A percentile compares a stretch with the other conserved stretches of the same genome.
Conservation (phyloP, 1,284 basidiomycete genomes). For the Trichosporon inkin region DNA sequence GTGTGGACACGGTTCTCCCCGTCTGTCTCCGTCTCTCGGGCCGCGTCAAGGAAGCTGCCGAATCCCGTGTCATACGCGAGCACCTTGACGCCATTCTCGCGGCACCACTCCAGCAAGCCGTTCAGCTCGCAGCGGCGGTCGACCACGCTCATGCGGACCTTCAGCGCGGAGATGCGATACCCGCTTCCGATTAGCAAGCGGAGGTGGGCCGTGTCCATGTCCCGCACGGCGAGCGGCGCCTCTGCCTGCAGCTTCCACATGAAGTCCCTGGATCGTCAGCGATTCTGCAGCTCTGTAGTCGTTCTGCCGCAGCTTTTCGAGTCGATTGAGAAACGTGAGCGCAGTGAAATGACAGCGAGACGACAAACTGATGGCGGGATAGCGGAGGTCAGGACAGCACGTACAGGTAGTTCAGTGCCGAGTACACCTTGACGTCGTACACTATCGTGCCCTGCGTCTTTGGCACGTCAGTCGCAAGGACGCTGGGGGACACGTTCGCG, state of each 20-base stretch:
- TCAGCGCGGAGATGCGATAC: constrained; percentile 20
- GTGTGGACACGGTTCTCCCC: constrained; percentile 12
- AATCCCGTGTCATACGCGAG: constrained; percentile 24
- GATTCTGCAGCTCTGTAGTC: too few species aligned
- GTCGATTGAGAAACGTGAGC: background rate
- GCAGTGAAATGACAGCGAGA: too few species aligned
- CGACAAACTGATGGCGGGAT: too few species aligned
- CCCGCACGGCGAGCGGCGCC: constrained; percentile 19
- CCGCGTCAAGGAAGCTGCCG: constrained; percentile 22
- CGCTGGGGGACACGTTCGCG: background rate
- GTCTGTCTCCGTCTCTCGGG: constrained; percentile 8
- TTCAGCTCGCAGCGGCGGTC: constrained; percentile 22
- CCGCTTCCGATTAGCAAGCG: constrained; percentile 20
- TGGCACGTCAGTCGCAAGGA: background rate
- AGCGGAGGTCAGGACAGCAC: background rate
- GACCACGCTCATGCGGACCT: constrained; percentile 25
- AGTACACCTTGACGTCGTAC: background rate
- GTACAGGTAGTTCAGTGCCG: constrained; percentile 1
- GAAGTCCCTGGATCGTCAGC: background rate
- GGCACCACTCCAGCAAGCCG: constrained; percentile 20
- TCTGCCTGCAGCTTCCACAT: constrained; percentile 7
- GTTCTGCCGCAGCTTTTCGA: background rate
- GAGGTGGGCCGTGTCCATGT: constrained; percentile 26
- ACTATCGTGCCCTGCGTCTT: background rate
- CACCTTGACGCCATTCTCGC: constrained; percentile 15